phyloP scores from a whole-genome alignment of 2,329 filamentous ascomycete genomes.

The Exophiala dermatitidis region DNA sequence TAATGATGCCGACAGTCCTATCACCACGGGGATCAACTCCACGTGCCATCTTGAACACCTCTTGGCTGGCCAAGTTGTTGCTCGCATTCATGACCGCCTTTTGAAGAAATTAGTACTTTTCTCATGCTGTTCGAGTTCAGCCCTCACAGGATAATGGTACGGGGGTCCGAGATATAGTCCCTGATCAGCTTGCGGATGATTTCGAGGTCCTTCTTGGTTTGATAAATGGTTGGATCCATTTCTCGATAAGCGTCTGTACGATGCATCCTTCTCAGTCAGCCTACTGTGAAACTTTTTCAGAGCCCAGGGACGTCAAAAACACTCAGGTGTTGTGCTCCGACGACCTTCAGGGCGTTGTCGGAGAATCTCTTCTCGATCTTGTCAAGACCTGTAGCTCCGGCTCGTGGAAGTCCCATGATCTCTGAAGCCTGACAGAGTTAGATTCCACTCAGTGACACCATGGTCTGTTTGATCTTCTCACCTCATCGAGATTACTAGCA shows the following conservation, averaged over 20 bases:
- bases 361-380: slow-evolving; percentile 30
- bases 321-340: slow-evolving; percentile 34
- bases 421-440: slow-evolving; percentile 2
- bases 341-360: slow-evolving; percentile 38
- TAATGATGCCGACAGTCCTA: slow-evolving; percentile 43
- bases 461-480: neutral
- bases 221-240: slow-evolving; percentile 9
- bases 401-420: slow-evolving; percentile 3
- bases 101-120: slow-evolving; percentile 26
- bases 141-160: slow-evolving; percentile 42
- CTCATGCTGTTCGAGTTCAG: neutral
- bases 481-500: slow-evolving; percentile 2
- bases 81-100: slow-evolving; percentile 40
- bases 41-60: slow-evolving; percentile 35
- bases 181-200: slow-evolving; percentile 44
- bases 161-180: slow-evolving; percentile 37
- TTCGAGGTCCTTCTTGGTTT: slow-evolving; percentile 34
- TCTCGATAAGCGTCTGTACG: slow-evolving; percentile 12
- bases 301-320: slow-evolving; percentile 43
- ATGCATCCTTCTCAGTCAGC: neutral
- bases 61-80: slow-evolving; percentile 39
- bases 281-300: slow-evolving; percentile 27
- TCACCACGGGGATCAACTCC: slow-evolving; percentile 32
- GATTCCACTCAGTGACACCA: neutral
- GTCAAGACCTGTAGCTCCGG: neutral